These are phyloP conservation scores for Lipomyces spencermartinsiae DNA, from an alignment of 805 yeast genomes.

Conservation along the genomic window DNA sequence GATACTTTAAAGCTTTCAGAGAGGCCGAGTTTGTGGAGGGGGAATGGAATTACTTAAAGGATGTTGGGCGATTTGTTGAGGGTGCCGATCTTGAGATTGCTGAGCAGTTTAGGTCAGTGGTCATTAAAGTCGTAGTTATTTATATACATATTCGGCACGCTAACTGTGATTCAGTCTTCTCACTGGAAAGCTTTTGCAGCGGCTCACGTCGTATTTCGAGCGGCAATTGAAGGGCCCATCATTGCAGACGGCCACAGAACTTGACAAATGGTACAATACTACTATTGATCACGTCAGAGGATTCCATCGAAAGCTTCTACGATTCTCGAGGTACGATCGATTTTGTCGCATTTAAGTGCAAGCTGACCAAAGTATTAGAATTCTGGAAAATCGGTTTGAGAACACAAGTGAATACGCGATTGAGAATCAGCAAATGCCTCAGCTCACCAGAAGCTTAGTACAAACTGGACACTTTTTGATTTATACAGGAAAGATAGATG, in stretches of 20 bases:
- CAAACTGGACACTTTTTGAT: constrained; percentile 77
- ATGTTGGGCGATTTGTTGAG: constrained; percentile 77
- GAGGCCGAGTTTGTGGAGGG: constrained; percentile 89
- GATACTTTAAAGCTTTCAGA: constrained; percentile 79
- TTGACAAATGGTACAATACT: constrained; percentile 58
- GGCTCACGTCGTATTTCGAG: constrained; percentile 72
- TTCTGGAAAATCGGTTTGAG: constrained; percentile 69
- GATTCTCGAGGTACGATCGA: constrained; percentile 61
- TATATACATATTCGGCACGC: neutral
- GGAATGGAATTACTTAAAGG: constrained; percentile 78
- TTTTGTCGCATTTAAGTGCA: neutral
- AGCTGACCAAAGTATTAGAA: constrained; percentile 6
- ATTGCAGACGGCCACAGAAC: constrained; percentile 48
- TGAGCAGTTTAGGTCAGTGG: constrained; percentile 59
- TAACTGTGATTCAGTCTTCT: constrained; percentile 47
- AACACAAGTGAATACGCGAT: constrained; percentile 61
- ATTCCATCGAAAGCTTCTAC: constrained; percentile 77
- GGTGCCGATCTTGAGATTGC: constrained; percentile 85
- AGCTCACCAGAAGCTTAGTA: constrained; percentile 62
- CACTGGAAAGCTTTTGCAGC: constrained; percentile 68
- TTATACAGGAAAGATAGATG: constrained; percentile 73
- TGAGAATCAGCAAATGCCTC: constrained; percentile 48
- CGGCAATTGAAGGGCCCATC: constrained; percentile 73
- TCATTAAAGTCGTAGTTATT: neutral
- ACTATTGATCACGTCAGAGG: constrained; percentile 52